Percentiles rank a stretch among this genome's conserved stretches.
phyloP scores from a whole-genome alignment of 768 basidiomycete species.

The Suillus subalutaceus region DNA sequence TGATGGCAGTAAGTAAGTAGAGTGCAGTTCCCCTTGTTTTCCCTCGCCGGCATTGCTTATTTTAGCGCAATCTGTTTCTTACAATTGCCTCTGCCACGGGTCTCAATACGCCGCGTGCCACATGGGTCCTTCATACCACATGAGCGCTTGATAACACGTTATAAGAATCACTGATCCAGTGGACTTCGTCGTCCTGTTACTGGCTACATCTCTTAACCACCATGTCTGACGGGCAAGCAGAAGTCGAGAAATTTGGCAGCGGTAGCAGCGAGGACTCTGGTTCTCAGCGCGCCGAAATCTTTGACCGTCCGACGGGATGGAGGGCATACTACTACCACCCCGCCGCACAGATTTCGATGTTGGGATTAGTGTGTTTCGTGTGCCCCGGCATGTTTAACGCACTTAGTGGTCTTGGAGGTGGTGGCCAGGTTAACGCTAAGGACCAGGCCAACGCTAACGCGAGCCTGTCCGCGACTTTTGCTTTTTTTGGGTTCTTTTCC shows the following conservation, averaged over 20 bases:
- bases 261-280: constrained; percentile 32
- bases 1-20: not conserved
- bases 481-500: constrained; percentile 66
- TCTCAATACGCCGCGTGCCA: constrained; percentile 75
- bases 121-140: not conserved
- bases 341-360: constrained; percentile 42
- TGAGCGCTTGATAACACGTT: constrained; percentile 9
- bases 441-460: constrained; percentile 72
- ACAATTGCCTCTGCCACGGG: constrained; percentile 59
- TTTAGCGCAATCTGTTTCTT: not conserved
- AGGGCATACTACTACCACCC: constrained; percentile 62
- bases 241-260: constrained; percentile 24
- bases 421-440: constrained; percentile 67
- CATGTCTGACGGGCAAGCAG: constrained; percentile 26
- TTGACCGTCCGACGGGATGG: constrained; percentile 53
- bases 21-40: constrained; percentile 30
- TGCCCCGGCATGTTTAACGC: constrained; percentile 76
- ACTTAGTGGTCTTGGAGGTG: constrained; percentile 77
- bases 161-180: not conserved
- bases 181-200: not conserved
- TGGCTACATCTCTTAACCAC: not conserved
- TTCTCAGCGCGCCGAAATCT: constrained; percentile 33
- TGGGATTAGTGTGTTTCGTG: constrained; percentile 70
- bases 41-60: constrained; percentile 52
- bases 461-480: constrained; percentile 66